Base-by-base conservation (phyloP, 2,329 filamentous ascomycete genomes). In the Cladosporium cucumerinum region DNA sequence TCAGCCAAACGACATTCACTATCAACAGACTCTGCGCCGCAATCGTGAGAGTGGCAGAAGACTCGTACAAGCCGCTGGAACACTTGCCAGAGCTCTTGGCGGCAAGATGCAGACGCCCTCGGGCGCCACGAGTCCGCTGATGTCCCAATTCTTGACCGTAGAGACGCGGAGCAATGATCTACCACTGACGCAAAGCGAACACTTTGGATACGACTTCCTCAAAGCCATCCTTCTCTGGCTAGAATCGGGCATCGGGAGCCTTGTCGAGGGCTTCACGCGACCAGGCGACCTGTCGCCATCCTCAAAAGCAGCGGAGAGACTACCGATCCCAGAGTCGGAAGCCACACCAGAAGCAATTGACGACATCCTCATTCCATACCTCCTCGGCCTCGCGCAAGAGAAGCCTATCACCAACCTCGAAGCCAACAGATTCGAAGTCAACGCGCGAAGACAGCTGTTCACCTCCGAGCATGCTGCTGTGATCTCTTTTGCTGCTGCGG, bases 191-290 rank as follows among this genome's bases (percentile, higher is more conserved):
- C 68, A 69, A 8, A 76, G 79, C 23, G 80, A 85, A 52, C 82
- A 82, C 16, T 89, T 89, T 71, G 81, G 81, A n/a, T 88, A 87
- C 69, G 86, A 89, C 68, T 89, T 89, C 69, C 69, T 89, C 28
- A 87, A 86, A 72, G 85, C 86, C 1, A 86, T 89, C 51, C 71
- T 87, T 2, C 77, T 88, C 1, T 89, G 86, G 85, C 75, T 89
- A 2, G 84, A 86, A 63, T 86, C 85, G 36, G 87, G 87, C 11
- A 77, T 84, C 16, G 78, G 81, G 10, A 80, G 80, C 30, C 73
- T 89, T 11, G 73, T 88, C 2, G 78, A 83, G 65, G 85, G 84
- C 0, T 89, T 89, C 72, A 84, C 82, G 48, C 77, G 80, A 60
- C 76, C 78, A 28, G 74, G 77, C 3, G 72, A 74, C 26, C 74